Conservation (phyloP, 2,329 filamentous ascomycete species). For the Coniochaeta ligniaria region DNA sequence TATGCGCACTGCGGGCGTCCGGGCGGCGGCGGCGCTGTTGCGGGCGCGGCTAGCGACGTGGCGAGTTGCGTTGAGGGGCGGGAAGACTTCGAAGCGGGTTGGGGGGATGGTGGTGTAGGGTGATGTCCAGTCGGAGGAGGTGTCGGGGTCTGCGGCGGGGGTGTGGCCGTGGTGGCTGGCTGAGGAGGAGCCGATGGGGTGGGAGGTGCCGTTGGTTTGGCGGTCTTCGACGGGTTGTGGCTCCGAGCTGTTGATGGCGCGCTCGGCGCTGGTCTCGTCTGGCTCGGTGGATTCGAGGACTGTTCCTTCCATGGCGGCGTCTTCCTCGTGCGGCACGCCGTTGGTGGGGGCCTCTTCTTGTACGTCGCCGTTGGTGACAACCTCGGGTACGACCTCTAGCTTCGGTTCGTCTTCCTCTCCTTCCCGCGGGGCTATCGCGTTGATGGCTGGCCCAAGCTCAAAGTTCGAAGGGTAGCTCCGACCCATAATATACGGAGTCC, state of each 20-base stretch:
- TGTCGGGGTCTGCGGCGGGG: constrained; percentile 15
- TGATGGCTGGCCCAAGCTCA: constrained; percentile 72
- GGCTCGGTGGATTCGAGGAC: constrained; percentile 32
- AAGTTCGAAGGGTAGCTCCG: constrained; percentile 75
- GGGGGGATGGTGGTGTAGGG: constrained; percentile 55
- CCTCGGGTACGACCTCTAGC: constrained; percentile 11
- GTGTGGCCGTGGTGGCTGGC: neutral
- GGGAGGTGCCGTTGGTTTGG: constrained; percentile 17
- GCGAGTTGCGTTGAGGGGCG: constrained; percentile 48
- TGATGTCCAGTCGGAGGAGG: constrained; percentile 32
- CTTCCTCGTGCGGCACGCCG: neutral
- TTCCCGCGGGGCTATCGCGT: constrained; percentile 80
- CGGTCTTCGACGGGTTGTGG: constrained; percentile 12
- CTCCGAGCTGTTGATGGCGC: constrained; percentile 9
- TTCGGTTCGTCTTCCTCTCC: constrained; percentile 50
- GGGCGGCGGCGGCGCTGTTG: constrained; percentile 29
- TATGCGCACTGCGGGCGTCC: constrained; percentile 28
- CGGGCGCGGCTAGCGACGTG: constrained; percentile 13
- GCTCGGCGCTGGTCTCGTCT: constrained; percentile 19
- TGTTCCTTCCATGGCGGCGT: neutral
- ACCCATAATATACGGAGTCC: constrained; percentile 98
- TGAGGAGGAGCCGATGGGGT: neutral
- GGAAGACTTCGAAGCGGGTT: constrained; percentile 71
- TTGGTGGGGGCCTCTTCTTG: constrained; percentile 5
- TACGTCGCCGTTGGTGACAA: constrained; percentile 23